A percentile compares a stretch with the other conserved stretches of the same genome.
These are phyloP conservation scores for Aspergillus pseudonomiae DNA, from an alignment of 2,329 filamentous ascomycete species.

Conservation along the genomic window DNA sequence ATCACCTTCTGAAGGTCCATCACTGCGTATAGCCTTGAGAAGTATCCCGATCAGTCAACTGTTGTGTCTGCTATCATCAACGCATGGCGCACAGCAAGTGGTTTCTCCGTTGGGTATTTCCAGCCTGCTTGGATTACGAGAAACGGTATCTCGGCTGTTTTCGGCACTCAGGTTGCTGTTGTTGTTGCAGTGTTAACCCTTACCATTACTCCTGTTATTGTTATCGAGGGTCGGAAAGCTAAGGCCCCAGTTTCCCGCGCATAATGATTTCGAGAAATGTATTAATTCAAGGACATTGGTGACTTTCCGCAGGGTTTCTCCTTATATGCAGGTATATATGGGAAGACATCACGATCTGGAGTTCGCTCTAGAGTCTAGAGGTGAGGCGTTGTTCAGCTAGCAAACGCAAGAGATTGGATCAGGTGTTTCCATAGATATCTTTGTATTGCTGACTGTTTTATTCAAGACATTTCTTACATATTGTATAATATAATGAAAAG, in stretches of 20 bases:
- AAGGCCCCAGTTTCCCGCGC: background rate
- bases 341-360: background rate
- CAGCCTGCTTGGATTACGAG: constrained; percentile 39
- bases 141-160: constrained; percentile 36
- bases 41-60: constrained; percentile 39
- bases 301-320: background rate
- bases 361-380: background rate
- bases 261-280: background rate
- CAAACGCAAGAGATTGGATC: background rate
- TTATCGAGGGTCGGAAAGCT: background rate
- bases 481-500: background rate
- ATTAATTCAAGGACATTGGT: background rate
- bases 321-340: too few relatives aligned
- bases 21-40: constrained; percentile 41
- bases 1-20: constrained; percentile 23
- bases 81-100: constrained; percentile 44
- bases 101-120: constrained; percentile 42
- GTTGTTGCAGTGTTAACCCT: constrained; percentile 29
- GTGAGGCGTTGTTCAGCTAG: background rate
- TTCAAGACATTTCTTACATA: background rate
- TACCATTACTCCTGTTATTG: background rate
- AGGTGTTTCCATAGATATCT: background rate
- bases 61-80: constrained; percentile 41
- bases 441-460: background rate
- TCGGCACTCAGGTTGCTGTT: constrained; percentile 38